Base-by-base conservation (phyloP, 495 filamentous ascomycete genomes). In the Glutinoglossum americanum region DNA sequence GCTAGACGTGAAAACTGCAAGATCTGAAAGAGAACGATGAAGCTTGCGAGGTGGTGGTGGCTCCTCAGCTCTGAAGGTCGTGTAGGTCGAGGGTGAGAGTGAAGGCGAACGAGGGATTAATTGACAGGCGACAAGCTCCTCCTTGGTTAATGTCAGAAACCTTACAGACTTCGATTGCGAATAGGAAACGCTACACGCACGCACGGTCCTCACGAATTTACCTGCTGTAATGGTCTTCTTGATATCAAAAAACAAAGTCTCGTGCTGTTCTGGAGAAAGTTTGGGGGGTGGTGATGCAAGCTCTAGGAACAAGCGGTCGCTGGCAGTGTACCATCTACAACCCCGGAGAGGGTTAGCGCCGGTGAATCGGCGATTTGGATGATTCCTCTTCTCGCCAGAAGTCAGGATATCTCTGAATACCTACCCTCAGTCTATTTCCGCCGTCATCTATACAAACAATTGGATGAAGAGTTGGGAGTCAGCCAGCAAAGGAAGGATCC, bases 81-180 rank as follows among this genome's bases (percentile, higher is more conserved):
- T 27, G 26, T 5, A 53, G 30, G 49, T 27, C 49, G 25, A 30
- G 26, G 23, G 49, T 27, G 23, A n/a, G 30, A 27, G 47, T 25
- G 47, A 27, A 53, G 25, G 13, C 49, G 49, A 53, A 30, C 49
- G 49, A 53, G 49, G 49, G 49, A 53, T 53, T 53, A 53, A 53
- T 53, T 32, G 49, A 28, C 49, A 53, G 23, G 23, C 23, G 49
- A 53, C 49, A 53, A 45, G 49, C 49, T 53, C 11, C 26, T 30
- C 13, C 49, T 28, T 53, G 21, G 49, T 4, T 41, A 53, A 7
- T 8, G 49, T 53, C 28, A 53, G 28, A 53, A 27, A 53, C 23
- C 28, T 30, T 53, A 3, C 49, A 53, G 13, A 25, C 49, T 53
- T 25, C 8, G 11, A 1, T 33, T 53, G 49, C 17, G 49, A 53